phyloP scores from a whole-genome alignment of 495 filamentous ascomycete genomes.

The Neurospora sp. region DNA sequence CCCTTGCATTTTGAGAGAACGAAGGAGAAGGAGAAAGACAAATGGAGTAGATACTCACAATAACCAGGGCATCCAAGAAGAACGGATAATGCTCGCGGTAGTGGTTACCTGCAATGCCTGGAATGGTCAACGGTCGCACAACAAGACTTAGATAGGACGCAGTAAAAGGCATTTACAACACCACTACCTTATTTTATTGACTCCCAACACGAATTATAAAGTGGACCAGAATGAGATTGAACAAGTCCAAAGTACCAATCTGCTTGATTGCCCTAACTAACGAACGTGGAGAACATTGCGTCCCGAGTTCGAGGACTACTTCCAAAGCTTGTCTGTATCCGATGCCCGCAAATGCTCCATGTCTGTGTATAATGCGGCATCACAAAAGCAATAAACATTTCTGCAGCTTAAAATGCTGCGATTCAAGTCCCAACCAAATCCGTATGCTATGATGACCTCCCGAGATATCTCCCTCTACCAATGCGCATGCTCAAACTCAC shows the following conservation, averaged over 20 bases:
- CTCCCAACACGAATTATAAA: background rate
- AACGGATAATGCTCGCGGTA: background rate
- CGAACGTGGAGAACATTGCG: background rate
- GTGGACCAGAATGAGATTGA: background rate
- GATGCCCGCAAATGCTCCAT: background rate
- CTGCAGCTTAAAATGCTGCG: background rate
- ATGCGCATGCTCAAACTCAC: background rate
- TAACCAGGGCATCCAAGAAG: background rate
- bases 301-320: background rate
- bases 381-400: background rate
- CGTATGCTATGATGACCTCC: background rate
- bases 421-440: background rate
- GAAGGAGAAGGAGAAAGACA: background rate
- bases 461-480: background rate
- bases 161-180: background rate
- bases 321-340: background rate
- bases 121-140: background rate
- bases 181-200: background rate
- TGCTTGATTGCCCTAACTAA: background rate
- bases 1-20: background rate
- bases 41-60: background rate
- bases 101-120: background rate
- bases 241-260: background rate
- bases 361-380: background rate
- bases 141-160: background rate